These are phyloP conservation scores for Colletotrichum coccodes DNA, from an alignment of 2,329 filamentous ascomycete genomes.

Conservation along the genomic window DNA sequence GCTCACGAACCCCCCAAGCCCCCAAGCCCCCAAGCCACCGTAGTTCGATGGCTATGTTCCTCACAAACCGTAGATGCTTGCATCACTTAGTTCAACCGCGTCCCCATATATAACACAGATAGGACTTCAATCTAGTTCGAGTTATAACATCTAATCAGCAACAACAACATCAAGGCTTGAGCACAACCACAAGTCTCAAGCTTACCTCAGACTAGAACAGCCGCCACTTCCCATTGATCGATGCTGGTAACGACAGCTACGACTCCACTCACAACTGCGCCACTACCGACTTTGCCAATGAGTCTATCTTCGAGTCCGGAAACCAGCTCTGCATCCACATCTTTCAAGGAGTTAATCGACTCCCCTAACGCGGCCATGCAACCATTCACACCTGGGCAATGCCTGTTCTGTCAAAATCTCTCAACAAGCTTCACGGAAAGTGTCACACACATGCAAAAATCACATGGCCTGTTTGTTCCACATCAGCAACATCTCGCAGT, in stretches of 20 bases:
- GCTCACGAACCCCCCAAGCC: not conserved
- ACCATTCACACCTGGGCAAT: conserved; percentile 43
- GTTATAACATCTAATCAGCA: not conserved
- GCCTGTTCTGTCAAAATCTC: conserved; percentile 53
- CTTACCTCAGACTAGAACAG: not conserved
- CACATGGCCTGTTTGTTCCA: conserved; percentile 57
- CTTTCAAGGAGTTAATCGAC: not conserved
- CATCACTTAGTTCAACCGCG: not conserved
- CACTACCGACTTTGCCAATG: not conserved
- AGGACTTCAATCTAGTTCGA: not conserved
- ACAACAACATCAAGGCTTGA: not conserved
- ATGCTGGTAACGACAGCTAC: not conserved
- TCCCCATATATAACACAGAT: not conserved
- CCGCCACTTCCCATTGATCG: not conserved
- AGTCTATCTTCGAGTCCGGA: not conserved
- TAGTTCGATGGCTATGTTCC: not conserved
- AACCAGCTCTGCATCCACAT: not conserved
- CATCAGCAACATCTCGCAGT: conserved; percentile 50
- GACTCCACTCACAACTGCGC: not conserved
- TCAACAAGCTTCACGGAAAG: conserved; percentile 46
- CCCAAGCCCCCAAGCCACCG: no score
- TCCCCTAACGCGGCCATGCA: not conserved
- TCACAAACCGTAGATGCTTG: not conserved
- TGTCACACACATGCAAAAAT: conserved; percentile 57
- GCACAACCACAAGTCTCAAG: not conserved